Evolutionary conservation across 495 filamentous ascomycete genomes (phyloP), one percentile per base, ranked within the genome.

Genomic region (Penicillium crystallinum): DNA sequence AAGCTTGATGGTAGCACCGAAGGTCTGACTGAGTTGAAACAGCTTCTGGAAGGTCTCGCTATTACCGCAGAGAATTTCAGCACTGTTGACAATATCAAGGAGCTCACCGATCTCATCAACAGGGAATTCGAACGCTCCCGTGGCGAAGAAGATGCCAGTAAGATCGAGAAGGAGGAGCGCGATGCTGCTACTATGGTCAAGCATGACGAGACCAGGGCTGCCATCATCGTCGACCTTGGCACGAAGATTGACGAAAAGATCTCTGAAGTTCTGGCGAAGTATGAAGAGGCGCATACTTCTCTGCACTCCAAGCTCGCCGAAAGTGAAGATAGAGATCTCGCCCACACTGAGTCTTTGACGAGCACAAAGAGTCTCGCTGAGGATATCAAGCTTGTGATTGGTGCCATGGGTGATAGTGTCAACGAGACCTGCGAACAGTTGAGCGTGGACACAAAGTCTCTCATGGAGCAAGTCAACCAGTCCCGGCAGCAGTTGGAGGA

Each of bases 371-470:
- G 80, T 2, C 81, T 92, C 30, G 83, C 89, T 0, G 91, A 97
- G 55, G 91, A 96, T 52, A 83, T 97, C 37, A 88, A 84, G 59
- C 68, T 87, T 2, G 81, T 91, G 5, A 84, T 95, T 55, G 90
- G 95, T 52, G 86, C 87, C 9, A 87, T 97, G 58, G 87, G 89
- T 14, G 78, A 81, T n/a, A 82, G 84, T 22, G 80, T 95, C 49
- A 88, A 83, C n/a, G 89, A 95, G 31, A 83, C 84, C 0, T 81
- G 89, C 34, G 89, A 95, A 64, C 89, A 89, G 54, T 84, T 91
- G 75, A 80, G 85, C 37, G 85, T 85, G 50, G 89, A 93, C 30
- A 89, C 89, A 5, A 89, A 89, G 72, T 86, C 85, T 0, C 87
- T 96, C 38, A 88, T 91, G 59, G 79, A 78, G 41, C 80, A 84